These are phyloP conservation scores for Lachancea thermotolerans DNA, from an alignment of 805 yeast species.

Conservation along the genomic window DNA sequence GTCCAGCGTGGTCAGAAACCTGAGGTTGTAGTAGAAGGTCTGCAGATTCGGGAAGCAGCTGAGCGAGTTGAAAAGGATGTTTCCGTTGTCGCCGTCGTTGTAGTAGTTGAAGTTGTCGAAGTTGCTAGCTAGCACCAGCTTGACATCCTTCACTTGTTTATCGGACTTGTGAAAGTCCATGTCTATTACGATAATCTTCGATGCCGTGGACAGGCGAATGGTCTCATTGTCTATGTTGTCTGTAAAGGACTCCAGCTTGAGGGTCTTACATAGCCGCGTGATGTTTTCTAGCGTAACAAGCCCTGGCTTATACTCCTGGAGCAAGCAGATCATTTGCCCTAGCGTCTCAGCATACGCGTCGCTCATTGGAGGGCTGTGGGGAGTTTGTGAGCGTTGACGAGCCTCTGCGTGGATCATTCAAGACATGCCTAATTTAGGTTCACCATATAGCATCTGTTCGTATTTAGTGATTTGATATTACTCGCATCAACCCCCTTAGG, in stretches of 20 bases:
- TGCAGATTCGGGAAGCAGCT: constrained; percentile 23
- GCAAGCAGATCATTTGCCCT: constrained; percentile 25
- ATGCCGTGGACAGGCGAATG: constrained; percentile 31
- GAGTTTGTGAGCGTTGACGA: no score
- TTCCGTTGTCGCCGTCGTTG: constrained; percentile 19
- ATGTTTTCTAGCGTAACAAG: constrained; percentile 27
- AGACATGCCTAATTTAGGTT: no score
- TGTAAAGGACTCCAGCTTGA: constrained; percentile 30
- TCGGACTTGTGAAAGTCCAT: constrained; percentile 27
- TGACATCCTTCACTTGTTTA: constrained; percentile 29
- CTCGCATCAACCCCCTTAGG: no score
- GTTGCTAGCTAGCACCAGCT: constrained; percentile 32
- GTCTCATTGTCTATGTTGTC: constrained; percentile 25
- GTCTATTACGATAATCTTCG: constrained; percentile 33
- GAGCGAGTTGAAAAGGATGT: constrained; percentile 28
- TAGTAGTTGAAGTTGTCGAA: constrained; percentile 32
- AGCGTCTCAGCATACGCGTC: constrained; percentile 25
- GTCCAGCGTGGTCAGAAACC: constrained; percentile 28
- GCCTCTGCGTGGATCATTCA: no score
- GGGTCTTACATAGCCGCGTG: constrained; percentile 29
- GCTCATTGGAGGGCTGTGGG: constrained; percentile 11
- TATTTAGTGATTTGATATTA: no score
- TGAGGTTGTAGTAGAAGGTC: constrained; percentile 29
- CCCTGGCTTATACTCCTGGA: constrained; percentile 31
- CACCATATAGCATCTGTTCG: no score